phyloP scores from a whole-genome alignment of 78 protist species.

The Cavenderia fasciculata region DNA sequence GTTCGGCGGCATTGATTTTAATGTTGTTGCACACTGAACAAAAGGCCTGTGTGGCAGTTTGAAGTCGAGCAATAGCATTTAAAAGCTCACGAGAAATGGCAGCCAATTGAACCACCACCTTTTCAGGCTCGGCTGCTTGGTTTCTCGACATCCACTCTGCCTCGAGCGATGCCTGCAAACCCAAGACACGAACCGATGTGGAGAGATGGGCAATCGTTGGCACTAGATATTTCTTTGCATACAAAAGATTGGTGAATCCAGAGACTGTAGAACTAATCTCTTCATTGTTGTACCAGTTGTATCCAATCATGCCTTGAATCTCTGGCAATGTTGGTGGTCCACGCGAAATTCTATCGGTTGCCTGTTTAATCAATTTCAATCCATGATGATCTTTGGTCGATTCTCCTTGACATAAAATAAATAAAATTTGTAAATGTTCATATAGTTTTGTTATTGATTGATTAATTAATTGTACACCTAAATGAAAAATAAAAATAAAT shows the following conservation, averaged over 20 bases:
- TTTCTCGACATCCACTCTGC: slow-evolving; percentile 75
- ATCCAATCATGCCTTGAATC: background rate
- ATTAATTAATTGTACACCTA: slow-evolving; percentile 30
- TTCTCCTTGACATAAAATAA: slow-evolving; percentile 42
- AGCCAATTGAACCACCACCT: slow-evolving; percentile 42
- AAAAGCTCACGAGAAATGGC: slow-evolving; percentile 4
- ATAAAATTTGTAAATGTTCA: slow-evolving; percentile 62
- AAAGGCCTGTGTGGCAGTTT: slow-evolving; percentile 48
- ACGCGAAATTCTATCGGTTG: background rate
- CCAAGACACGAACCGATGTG: slow-evolving; percentile 49
- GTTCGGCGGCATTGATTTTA: background rate
- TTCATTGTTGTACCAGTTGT: slow-evolving; percentile 58
- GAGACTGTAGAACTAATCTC: slow-evolving; percentile 17
- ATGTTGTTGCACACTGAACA: slow-evolving; percentile 30
- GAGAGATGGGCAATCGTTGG: slow-evolving; percentile 64
- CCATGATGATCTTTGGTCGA: slow-evolving; percentile 17
- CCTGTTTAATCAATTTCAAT: background rate
- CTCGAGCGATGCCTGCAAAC: slow-evolving; percentile 57
- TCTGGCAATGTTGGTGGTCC: slow-evolving; percentile 11
- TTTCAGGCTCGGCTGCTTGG: slow-evolving; percentile 43
- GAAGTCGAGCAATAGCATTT: slow-evolving; percentile 12
- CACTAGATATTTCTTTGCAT: slow-evolving; percentile 44
- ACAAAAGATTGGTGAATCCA: slow-evolving; percentile 35
- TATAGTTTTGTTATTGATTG: slow-evolving; percentile 45
- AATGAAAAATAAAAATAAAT: background rate